Evolutionary conservation across 371 early-diverging fungal species (phyloP), one percentile per base, ranked within the genome.

Genomic region (Choanephora cucurbitarum): DNA sequence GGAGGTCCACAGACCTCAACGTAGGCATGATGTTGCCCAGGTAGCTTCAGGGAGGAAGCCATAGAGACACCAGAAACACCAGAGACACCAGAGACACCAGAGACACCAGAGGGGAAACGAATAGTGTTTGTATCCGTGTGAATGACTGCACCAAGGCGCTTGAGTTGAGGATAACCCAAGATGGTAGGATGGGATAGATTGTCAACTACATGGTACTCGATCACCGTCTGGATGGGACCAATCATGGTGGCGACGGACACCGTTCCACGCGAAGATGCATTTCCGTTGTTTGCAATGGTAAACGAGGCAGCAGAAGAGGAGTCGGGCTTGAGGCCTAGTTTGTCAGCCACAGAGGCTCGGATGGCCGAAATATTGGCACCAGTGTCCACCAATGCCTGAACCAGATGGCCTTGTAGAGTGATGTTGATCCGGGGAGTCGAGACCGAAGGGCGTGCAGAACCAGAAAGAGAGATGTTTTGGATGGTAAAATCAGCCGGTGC

Each of bases 171-270:
- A 33, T 54, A 54, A 9, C 54, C 54, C 17, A 57, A 11, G n/a
- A 57, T 57, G 0, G 49, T 21, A 19, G n/a, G 49, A 10, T 49
- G 31, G 2, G 49, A 34, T 1, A 57, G 49, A 8, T 28, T 18
- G 9, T 48, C 33, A 7, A 57, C 44, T 32, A 57, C 50, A 43
- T 57, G 57, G 18, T 41, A 57, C 0, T 19, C 15, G 2, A 57
- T 4, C 3, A 8, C n/a, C 11, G 32, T 21, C 1, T 33, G 3
- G 1, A 34, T 6, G 5, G 43, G 18, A 5, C 44, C 44, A 13
- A 57, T 1, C 14, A 49, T n/a, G 33, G 13, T 10, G 11, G 33
- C 18, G 2, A 57, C 21, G 2, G 6, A n/a, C 11, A 49, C 49
- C 32, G 49, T 41, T 1, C 57, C 50, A 3, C 21, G 42, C 1